Base-by-base conservation (phyloP, 2,329 filamentous ascomycete species). In the Colletotrichum lini region DNA sequence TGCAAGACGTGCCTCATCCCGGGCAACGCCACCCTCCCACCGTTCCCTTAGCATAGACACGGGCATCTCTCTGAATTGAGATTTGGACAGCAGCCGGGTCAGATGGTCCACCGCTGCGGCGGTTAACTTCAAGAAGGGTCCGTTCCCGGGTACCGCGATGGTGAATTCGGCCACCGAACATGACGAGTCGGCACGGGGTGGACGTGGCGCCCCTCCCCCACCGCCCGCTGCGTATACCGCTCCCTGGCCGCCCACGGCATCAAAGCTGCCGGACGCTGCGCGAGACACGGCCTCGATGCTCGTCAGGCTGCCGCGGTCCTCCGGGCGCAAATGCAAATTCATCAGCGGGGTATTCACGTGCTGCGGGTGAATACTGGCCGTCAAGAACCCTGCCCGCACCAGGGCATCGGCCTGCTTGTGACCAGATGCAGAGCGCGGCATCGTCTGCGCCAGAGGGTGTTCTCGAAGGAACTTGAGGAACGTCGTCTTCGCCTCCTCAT, bases 311-410 rank as follows among this genome's bases (percentile, higher is more conserved):
- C 86, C 86, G 73, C 84, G 84, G 65, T 88, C 86, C 64, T 88
- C 87, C 0, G 88, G 87, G 3, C 87, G 83, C 13, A 84, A 78
- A 58, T 84, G 83, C 13, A 86, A 76, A 50, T 80, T 84, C 70
- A 77, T 81, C 26, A 77, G 82, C 13, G 79, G 77, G 42, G 76
- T 72, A 15, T 53, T 54, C 10, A 72, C 66, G 44, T 70, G 53
- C 42, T 65, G 59, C 30, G 70, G 53, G 35, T 70, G 65, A 10
- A 65, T 80, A 73, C 74, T 74, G 70, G 81, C 84, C 2, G 92
- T 93, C 1, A 95, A 80, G 75, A 94, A 93, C 2, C 93, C 93
- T 0, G 88, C 87, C 53, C 86, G 83, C 69, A 94, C 87, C 0
- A 95, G 84, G 62, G 86, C 84, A 56, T 90, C 86, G 26, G 87